Conservation (phyloP, 129 eudicot species). For the carrot (Daucus carota) region DNA sequence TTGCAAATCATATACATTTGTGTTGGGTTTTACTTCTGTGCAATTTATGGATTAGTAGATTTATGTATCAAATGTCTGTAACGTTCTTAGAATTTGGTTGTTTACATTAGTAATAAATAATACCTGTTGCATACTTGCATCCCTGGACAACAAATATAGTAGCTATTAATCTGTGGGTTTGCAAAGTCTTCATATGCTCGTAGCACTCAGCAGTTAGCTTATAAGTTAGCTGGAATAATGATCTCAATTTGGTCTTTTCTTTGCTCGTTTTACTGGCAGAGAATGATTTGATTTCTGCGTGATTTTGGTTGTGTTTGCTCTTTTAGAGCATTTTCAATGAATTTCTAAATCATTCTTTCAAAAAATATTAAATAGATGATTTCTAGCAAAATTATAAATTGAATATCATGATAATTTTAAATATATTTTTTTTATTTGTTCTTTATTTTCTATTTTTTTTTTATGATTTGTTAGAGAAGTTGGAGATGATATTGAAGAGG, state of each 20-base stretch:
- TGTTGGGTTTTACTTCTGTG: slow-evolving; percentile 30
- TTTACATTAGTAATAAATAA: slow-evolving; percentile 8
- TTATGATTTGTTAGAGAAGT: no score
- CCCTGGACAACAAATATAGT: slow-evolving; percentile 6
- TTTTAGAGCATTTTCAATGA: no score
- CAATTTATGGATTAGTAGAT: slow-evolving; percentile 7
- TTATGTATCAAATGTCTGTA: neutral
- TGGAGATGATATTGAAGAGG: no score
- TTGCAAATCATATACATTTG: slow-evolving; percentile 18
- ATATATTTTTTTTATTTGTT: no score
- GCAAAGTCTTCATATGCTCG: neutral
- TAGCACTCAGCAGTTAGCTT: neutral
- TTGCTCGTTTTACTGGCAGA: neutral
- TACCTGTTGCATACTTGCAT: neutral
- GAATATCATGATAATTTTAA: no score
- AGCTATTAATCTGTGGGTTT: neutral
- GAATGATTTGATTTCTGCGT: neutral
- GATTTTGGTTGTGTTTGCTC: neutral
- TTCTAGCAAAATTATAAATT: no score
- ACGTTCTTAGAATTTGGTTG: neutral
- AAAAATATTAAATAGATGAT: no score
- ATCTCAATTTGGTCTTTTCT: neutral
- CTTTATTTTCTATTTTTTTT: no score
- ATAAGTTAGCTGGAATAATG: neutral
- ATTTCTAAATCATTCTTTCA: no score